A percentile compares a stretch with the other conserved stretches of the same genome.
phyloP scores from a whole-genome alignment of 345 rosid genomes.

The thale cress (Arabidopsis thaliana) region DNA sequence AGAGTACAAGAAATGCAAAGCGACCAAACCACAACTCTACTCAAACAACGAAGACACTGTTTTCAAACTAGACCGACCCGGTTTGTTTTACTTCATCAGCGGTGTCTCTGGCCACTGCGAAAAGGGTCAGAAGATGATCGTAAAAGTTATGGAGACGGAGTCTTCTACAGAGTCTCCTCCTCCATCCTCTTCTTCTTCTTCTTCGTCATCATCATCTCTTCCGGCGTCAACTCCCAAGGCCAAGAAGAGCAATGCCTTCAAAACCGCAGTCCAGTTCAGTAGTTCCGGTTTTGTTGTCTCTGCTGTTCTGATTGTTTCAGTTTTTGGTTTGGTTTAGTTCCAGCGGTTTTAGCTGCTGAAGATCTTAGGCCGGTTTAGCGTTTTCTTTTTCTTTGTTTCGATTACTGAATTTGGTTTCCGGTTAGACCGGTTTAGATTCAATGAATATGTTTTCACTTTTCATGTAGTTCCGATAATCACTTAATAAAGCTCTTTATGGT shows the following conservation, averaged over 20 bases:
- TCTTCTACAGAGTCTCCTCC: slow-evolving; percentile 42
- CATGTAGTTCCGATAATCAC: background rate
- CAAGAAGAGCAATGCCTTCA: slow-evolving; percentile 41
- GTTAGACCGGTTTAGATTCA: slow-evolving; percentile 7
- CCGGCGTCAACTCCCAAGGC: slow-evolving; percentile 30
- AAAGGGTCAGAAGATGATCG: slow-evolving; percentile 71
- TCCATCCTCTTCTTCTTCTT: slow-evolving; percentile 27
- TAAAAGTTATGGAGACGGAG: slow-evolving; percentile 61
- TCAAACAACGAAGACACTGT: slow-evolving; percentile 59
- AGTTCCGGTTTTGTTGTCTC: slow-evolving; percentile 26
- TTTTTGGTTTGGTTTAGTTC: slow-evolving; percentile 33
- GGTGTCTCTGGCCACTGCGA: slow-evolving; percentile 66
- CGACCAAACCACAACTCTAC: slow-evolving; percentile 58
- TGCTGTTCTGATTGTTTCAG: slow-evolving; percentile 27
- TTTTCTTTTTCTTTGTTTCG: slow-evolving; percentile 8
- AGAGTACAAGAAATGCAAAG: slow-evolving; percentile 65
- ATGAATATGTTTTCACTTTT: slow-evolving; percentile 21
- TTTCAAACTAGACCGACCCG: slow-evolving; percentile 53
- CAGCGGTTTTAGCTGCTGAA: background rate
- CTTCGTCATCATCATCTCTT: slow-evolving; percentile 34
- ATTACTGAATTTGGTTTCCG: background rate
- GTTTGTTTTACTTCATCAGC: slow-evolving; percentile 70
- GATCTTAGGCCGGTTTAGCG: slow-evolving; percentile 17
- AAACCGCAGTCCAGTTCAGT: slow-evolving; percentile 19
- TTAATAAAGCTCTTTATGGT: background rate